Conservation (phyloP, 306 rosid species). For the Echinosophora koreensis region DNA sequence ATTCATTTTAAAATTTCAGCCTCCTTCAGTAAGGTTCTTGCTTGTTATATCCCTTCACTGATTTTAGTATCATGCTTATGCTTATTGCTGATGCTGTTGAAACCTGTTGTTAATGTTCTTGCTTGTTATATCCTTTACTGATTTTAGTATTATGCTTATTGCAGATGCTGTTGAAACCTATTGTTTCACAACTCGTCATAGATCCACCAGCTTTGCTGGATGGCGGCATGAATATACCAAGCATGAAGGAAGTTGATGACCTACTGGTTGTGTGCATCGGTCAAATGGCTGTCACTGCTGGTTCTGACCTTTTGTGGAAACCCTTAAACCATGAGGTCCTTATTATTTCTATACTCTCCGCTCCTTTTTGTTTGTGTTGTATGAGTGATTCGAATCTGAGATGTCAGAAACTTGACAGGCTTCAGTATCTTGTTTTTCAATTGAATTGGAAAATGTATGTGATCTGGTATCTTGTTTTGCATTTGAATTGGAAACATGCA, state of each 20-base stretch:
- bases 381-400: not conserved
- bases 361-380: not conserved
- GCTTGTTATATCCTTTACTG: conserved; percentile 38
- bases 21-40: not conserved
- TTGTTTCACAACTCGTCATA: conserved; percentile 75
- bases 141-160: conserved; percentile 30
- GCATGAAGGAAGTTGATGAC: conserved; percentile 80
- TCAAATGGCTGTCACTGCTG: conserved; percentile 96
- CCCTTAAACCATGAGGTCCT: conserved; percentile 86
- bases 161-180: conserved; percentile 85
- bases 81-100: no score
- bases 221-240: conserved; percentile 63
- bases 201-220: conserved; percentile 77
- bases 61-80: no score
- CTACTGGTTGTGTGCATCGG: conserved; percentile 80
- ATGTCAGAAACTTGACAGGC: not conserved
- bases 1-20: conserved; percentile 1
- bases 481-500: conserved; percentile 7
- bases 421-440: conserved; percentile 5
- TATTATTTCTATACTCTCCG: not conserved
- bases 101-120: not conserved
- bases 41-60: no score
- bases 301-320: conserved; percentile 89
- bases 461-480: not conserved
- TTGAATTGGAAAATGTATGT: conserved; percentile 3